Base-by-base conservation (phyloP, 257 asterid genomes). In the Coffea canephora region DNA sequence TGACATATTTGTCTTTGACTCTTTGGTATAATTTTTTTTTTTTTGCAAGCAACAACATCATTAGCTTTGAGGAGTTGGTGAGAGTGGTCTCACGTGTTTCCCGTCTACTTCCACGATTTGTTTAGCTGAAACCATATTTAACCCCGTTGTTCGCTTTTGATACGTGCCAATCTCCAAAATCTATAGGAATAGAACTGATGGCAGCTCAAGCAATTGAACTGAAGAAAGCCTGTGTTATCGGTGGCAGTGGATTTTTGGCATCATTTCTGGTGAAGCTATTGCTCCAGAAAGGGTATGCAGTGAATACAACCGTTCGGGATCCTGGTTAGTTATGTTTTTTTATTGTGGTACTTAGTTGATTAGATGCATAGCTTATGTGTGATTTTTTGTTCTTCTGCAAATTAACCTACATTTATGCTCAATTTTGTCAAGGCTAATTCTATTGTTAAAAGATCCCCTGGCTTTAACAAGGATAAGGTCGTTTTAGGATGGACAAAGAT, bases 241-340 rank as follows among this genome's bases (percentile, higher is more conserved):
- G 87, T 8, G 87, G 87, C 73, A 61, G 79, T 39, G 85, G 87
- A 18, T 84, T 71, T 39, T 25, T 81, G 75, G 87, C 84, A 55
- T 80, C 87, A 18, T 78, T 77, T 65, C 83, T 83, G 1, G 61
- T 83, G 19, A 69, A 79, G 45, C 34, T 83, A 16, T 70, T 83
- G 86, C 87, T 84, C 19, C 64, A 80, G 70, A 77, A 80, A 73
- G 82, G 87, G n/a, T 80, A 80, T 41, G 45, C 80, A 19, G 82
- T 84, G 8, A 77, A 77, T 43, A 80, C 84, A 25, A 80, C 87
- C 10, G 78, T 84, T 6, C 70, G 84, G 12, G 75, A 77, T 13
- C 71, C 59, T 19, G 80, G 83, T 82, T 64, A 68, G 79, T 78
- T 43, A 27, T 65, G 39, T 69, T 21, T 39, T 31, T 31, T 31